Base-by-base conservation (phyloP, 306 rosid species). In the Arachis hypogaea region DNA sequence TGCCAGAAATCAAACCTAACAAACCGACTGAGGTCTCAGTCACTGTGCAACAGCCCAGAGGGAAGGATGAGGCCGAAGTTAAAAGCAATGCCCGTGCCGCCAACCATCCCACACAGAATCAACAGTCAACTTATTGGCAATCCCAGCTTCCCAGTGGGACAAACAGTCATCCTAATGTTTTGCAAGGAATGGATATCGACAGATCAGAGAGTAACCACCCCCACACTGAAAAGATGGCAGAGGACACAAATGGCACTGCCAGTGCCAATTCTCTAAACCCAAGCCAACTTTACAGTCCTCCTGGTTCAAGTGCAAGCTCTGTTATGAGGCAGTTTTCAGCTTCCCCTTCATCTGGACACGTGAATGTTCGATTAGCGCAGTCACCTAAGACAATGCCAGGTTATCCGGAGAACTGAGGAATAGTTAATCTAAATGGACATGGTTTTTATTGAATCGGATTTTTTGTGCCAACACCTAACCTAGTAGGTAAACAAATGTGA, bases 111-210 rank as follows among this genome's bases (percentile, higher is more conserved):
- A 18, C 89, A 2, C 36, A 58, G 58, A 93, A 80, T 68, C 82
- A 81, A 40, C 84, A 88, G 50, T 42, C 89, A 52, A 59, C 80
- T 9, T 81, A 82, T 52, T 90, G 89, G 93, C 90, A 84, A 70
- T 54, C 86, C 64, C 96, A 87, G 18, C 80, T 59, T 80, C 85
- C 92, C 9, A 47, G 76, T 42, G 83, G 83, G 49, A 64, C 66
- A 18, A 73, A 77, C 41, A 78, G 84, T 75, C 73, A 67, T 82
- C 85, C 72, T 38, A 84, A 65, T 81, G 77, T 75, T 40, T 29
- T 75, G 36, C 81, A 83, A 59, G 94, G 82, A 79, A 85, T 84
- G 88, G 93, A 87, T 72, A 76, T 83, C 6, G 89, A 85, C 57
- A 81, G 56, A 72, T 71, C 66, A 47, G 75, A 75, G 40, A 57